Evolutionary conservation across 139 green algal genomes (phyloP), one percentile per base, ranked within the genome.

Genomic region (Picochlorum sp.): DNA sequence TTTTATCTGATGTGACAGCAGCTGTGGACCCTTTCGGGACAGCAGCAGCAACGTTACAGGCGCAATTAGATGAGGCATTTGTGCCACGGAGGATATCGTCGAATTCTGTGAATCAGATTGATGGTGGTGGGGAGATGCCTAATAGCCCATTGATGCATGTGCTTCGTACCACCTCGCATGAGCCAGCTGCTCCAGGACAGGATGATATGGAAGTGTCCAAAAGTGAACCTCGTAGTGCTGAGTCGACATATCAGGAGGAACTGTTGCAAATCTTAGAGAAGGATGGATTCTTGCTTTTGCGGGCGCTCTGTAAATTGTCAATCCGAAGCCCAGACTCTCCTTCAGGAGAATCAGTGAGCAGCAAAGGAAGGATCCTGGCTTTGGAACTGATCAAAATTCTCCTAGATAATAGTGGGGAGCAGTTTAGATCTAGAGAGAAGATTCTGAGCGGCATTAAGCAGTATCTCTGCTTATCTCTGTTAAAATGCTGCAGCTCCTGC

Each of bases 271-370:
- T 15, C 37, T 75, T 95, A 69, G 72, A 86, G 67, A 87, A 89
- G 66, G 94, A 98, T 64, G 94, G 91, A 4, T 97, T 94, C 78
- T 76, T 98, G 28, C 90, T 98, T 44, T 97, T 99, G 70, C 74
- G 94, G 2, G 88, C 94, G 28, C 83, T 99, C 60, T 99, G 94
- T 79, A 97, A 96, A 79, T 85, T 99, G 47, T 92, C 84, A 57
- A 95, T 93, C 28, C 77, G 86, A 18, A 89, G 79, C 16, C 75
- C 77, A 7, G 82, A 91, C 49, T 59, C 64, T 2, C 58, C 73
- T 3, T 72, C 74, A 18, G 74, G 76, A 18, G 88, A 96, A 60
- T 66, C 79, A 16, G 85, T 85, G 1, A 85, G 83, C 8, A 62
- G 90, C 16, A 76, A 76, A 18, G 83, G 78, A 57, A 91, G 92